Percentiles rank a stretch among this genome's conserved stretches.
These are phyloP conservation scores for Loxodes magnus DNA, from an alignment of 73 alveolate species.

Conservation along the genomic window DNA sequence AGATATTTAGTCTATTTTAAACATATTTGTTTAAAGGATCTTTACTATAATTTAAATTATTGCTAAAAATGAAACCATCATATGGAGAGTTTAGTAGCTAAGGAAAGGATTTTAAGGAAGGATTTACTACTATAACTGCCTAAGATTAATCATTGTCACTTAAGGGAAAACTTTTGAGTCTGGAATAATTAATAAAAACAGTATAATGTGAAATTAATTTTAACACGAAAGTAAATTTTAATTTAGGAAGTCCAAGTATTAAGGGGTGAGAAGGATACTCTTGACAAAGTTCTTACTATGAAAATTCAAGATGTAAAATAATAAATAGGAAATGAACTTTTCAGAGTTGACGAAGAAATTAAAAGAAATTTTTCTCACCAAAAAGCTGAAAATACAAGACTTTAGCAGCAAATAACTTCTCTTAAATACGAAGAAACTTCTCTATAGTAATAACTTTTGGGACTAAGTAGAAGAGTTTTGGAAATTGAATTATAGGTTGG, in stretches of 20 bases:
- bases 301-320: slow-evolving; percentile 91
- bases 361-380: slow-evolving; percentile 81
- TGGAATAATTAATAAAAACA: slow-evolving; percentile 19
- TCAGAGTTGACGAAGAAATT: slow-evolving; percentile 93
- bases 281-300: slow-evolving; percentile 83
- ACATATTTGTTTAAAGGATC: too few relatives aligned
- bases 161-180: slow-evolving; percentile 39
- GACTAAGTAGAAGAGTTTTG: slow-evolving; percentile 70
- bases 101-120: too few relatives aligned
- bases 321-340: slow-evolving; percentile 81
- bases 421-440: slow-evolving; percentile 84
- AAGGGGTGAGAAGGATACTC: slow-evolving; percentile 86
- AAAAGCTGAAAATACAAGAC: slow-evolving; percentile 80
- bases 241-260: slow-evolving; percentile 85
- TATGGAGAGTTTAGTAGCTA: too few relatives aligned
- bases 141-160: slow-evolving; percentile 73
- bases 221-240: slow-evolving; percentile 84
- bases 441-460: slow-evolving; percentile 63
- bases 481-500: slow-evolving; percentile 85
- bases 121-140: too few relatives aligned
- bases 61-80: too few relatives aligned
- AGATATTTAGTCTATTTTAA: too few relatives aligned
- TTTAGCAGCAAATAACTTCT: slow-evolving; percentile 66
- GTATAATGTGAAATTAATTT: slow-evolving; percentile 80
- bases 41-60: too few relatives aligned